Conservation (phyloP, 768 basidiomycete species). For the Russula vinacea region DNA sequence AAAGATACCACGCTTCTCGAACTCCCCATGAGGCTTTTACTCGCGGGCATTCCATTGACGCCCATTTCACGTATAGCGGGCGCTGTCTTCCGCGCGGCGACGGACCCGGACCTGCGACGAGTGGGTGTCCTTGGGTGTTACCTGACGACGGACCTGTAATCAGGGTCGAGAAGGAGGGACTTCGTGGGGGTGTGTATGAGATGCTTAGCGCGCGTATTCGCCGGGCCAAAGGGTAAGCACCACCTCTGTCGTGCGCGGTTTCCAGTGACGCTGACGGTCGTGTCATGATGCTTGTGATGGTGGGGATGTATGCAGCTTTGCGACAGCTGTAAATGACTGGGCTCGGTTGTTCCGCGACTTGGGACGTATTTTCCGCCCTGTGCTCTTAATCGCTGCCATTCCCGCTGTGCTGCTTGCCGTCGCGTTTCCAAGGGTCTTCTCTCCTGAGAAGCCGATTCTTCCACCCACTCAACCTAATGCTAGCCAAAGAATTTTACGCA, state of each 20-base stretch:
- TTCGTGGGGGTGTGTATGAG: slow-evolving; percentile 34
- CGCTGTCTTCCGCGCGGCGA: slow-evolving; percentile 35
- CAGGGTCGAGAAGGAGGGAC: slow-evolving; percentile 30
- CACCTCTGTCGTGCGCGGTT: not conserved
- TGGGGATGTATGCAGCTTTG: slow-evolving; percentile 1
- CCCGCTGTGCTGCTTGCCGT: slow-evolving; percentile 7
- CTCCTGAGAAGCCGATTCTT: not conserved
- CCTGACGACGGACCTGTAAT: slow-evolving; percentile 36
- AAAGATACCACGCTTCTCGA: slow-evolving; percentile 33
- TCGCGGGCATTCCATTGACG: slow-evolving; percentile 36
- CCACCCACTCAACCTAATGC: not conserved
- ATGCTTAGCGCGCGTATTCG: slow-evolving; percentile 26
- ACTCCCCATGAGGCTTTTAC: slow-evolving; percentile 20
- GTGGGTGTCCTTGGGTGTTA: slow-evolving; percentile 34
- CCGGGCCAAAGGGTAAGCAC: slow-evolving; percentile 14
- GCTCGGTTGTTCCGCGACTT: slow-evolving; percentile 5
- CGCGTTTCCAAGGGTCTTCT: not conserved
- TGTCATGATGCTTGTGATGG: not conserved
- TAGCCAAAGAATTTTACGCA: not conserved
- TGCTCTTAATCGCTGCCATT: not conserved
- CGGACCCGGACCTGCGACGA: slow-evolving; percentile 33
- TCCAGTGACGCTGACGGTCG: not conserved
- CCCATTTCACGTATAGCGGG: slow-evolving; percentile 36
- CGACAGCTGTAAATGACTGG: not conserved
- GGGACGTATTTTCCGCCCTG: slow-evolving; percentile 12